phyloP scores from a whole-genome alignment of 768 basidiomycete species.

The Phanerochaete sordida region DNA sequence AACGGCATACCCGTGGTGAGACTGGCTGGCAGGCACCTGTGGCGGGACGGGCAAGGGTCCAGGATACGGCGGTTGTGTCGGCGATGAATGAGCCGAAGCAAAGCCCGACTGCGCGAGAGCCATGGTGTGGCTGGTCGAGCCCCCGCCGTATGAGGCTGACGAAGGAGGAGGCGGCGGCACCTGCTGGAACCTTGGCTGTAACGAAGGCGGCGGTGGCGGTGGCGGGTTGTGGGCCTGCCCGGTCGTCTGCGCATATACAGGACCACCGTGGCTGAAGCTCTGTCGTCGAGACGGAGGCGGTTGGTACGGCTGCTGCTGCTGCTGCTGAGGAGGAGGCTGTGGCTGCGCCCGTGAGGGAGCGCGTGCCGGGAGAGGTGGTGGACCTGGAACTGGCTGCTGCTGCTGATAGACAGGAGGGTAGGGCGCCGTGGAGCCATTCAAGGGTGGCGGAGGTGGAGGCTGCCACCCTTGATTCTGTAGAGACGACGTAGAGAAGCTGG shows the following conservation, averaged over 20 bases:
- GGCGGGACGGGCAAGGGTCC: constrained; percentile 13
- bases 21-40: constrained; percentile 2
- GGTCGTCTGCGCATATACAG: constrained; percentile 6
- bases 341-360: constrained; percentile 5
- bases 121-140: constrained; percentile 5
- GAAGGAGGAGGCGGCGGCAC: constrained; percentile 9
- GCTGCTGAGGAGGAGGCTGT: not conserved
- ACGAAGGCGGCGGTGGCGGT: constrained; percentile 15
- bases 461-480: not conserved
- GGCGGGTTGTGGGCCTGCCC: constrained; percentile 3
- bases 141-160: not conserved
- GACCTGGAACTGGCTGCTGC: constrained; percentile 8
- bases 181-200: not conserved
- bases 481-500: not conserved
- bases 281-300: not conserved
- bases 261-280: not conserved
- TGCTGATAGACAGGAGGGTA: constrained; percentile 4
- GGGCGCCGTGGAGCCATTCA: not conserved
- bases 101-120: not conserved
- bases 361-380: constrained; percentile 27
- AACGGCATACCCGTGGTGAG: constrained; percentile 8
- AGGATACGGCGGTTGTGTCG: constrained; percentile 6
- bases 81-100: not conserved
- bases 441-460: not conserved
- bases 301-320: not conserved